These are phyloP conservation scores for Agapanthus africanus DNA, from an alignment of 106 monocot species.

Conservation along the genomic window DNA sequence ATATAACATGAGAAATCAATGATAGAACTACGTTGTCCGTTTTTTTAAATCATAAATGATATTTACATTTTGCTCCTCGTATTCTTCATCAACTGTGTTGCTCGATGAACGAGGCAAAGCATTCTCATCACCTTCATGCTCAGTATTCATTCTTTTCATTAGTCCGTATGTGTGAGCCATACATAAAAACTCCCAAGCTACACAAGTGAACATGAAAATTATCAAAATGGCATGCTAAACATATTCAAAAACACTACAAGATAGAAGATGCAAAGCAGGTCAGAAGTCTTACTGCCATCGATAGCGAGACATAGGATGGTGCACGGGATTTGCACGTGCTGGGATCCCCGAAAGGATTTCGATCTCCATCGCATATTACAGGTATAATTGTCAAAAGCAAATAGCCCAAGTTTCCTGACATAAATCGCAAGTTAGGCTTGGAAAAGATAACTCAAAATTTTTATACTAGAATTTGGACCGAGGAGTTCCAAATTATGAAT, in stretches of 20 bases:
- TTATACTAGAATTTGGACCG: too few species aligned
- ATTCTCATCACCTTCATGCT: not conserved
- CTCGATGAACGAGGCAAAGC: not conserved
- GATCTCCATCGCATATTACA: constrained; percentile 31
- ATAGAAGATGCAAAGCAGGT: too few species aligned
- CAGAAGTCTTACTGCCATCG: constrained; percentile 59
- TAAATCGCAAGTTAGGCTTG: not conserved
- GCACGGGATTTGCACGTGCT: constrained; percentile 23
- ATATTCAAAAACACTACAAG: not conserved
- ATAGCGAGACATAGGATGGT: constrained; percentile 63
- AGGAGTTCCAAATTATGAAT: too few species aligned
- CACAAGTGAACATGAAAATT: not conserved
- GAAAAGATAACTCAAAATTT: too few species aligned
- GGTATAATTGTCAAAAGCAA: constrained; percentile 51
- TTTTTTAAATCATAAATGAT: too few species aligned
- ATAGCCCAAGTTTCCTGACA: constrained; percentile 63
- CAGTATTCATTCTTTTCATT: constrained; percentile 21
- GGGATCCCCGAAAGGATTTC: constrained; percentile 45
- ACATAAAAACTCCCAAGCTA: constrained; percentile 71
- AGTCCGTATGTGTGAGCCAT: constrained; percentile 65
- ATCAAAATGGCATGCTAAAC: too few species aligned
- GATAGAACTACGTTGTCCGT: too few species aligned
- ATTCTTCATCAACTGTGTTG: not conserved
- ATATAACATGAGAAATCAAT: too few species aligned
- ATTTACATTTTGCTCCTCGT: not conserved